A percentile compares a stretch with the other conserved stretches of the same genome.
Conservation (phyloP, 768 basidiomycete species). For the Amanita jacksonii region DNA sequence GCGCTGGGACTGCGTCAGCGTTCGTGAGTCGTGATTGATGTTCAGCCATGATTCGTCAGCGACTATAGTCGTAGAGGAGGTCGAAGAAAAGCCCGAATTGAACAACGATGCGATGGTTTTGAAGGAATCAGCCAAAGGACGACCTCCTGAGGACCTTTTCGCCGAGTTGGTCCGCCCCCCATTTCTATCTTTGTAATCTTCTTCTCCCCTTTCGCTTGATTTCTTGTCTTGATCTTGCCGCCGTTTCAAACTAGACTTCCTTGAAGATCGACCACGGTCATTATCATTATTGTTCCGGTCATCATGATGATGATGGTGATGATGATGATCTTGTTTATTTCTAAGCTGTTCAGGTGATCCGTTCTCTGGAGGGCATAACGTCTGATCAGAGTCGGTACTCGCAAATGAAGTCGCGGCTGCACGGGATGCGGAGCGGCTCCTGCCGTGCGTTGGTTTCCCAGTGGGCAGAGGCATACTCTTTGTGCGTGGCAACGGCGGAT, state of each 20-base stretch:
- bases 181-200: background rate
- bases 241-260: constrained; percentile 20
- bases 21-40: constrained; percentile 15
- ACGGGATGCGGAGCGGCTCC: constrained; percentile 11
- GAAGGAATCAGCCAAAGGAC: constrained; percentile 8
- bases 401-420: constrained; percentile 14
- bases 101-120: constrained; percentile 8
- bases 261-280: constrained; percentile 19
- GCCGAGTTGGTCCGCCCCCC: constrained; percentile 7
- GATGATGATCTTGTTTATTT: constrained; percentile 1
- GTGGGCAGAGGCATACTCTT: constrained; percentile 39
- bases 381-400: constrained; percentile 11
- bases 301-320: constrained; percentile 10
- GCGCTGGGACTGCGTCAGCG: constrained; percentile 21
- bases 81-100: constrained; percentile 4
- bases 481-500: constrained; percentile 25
- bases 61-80: background rate
- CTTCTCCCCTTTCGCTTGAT: constrained; percentile 2
- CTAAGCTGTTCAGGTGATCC: constrained; percentile 4
- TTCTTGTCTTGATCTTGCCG: constrained; percentile 12
- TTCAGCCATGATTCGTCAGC: constrained; percentile 6
- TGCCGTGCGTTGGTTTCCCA: background rate
- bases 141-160: constrained; percentile 8
- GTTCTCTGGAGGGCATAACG: background rate
- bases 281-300: constrained; percentile 8